These are phyloP conservation scores for Drosera capensis DNA, from an alignment of 148 eudicot species.

Conservation along the genomic window DNA sequence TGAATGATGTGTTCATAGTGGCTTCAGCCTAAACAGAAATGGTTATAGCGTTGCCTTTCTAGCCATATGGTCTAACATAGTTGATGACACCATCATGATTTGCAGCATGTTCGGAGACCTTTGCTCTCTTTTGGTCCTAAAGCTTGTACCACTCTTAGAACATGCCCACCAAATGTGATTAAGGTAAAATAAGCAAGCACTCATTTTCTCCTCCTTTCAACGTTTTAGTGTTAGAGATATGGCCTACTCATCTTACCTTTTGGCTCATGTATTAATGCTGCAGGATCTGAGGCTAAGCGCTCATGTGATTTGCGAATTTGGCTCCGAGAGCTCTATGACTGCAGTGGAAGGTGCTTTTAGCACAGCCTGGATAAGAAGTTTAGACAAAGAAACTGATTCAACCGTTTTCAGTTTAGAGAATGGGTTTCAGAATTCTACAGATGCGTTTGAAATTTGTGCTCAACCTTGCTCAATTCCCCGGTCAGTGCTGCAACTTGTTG, in stretches of 20 bases:
- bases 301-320: slow-evolving; percentile 50
- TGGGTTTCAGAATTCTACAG: slow-evolving; percentile 18
- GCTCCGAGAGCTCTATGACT: slow-evolving; percentile 38
- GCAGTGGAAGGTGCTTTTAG: slow-evolving; percentile 69
- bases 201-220: too few species aligned
- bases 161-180: slow-evolving; percentile 65
- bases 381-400: slow-evolving; percentile 41
- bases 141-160: slow-evolving; percentile 62
- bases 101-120: slow-evolving; percentile 98
- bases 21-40: too few species aligned
- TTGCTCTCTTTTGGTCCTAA: slow-evolving; percentile 91
- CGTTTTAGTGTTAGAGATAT: background rate
- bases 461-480: slow-evolving; percentile 69
- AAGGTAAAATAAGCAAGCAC: slow-evolving; percentile 55
- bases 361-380: slow-evolving; percentile 64
- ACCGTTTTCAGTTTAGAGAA: slow-evolving; percentile 33
- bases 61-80: too few species aligned
- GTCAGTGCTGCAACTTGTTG: slow-evolving; percentile 51
- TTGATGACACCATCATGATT: slow-evolving; percentile 6
- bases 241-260: background rate
- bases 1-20: background rate
- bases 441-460: slow-evolving; percentile 43
- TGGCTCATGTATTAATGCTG: slow-evolving; percentile 11
- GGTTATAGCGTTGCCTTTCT: too few species aligned
- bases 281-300: slow-evolving; percentile 71